These are phyloP conservation scores for Rhytidiadelphus loreus DNA, from an alignment of 225 moss, liverwort and hornwort genomes.

Conservation along the genomic window DNA sequence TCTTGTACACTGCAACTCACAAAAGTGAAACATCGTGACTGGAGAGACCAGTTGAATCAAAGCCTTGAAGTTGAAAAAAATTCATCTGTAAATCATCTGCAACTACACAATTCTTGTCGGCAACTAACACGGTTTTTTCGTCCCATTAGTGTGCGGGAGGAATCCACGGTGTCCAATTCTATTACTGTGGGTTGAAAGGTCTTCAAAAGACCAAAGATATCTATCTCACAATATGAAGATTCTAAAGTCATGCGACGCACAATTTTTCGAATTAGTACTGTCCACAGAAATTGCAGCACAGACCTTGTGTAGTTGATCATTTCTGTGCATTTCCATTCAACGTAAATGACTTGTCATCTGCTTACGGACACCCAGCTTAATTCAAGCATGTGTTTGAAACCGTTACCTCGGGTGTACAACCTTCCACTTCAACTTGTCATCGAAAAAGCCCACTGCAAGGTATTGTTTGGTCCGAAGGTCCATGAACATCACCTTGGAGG, in stretches of 20 bases:
- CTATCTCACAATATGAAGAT: background rate
- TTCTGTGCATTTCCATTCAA: background rate
- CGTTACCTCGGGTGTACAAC: conserved; percentile 21
- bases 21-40: background rate
- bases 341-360: background rate
- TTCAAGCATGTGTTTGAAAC: background rate
- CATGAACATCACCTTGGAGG: conserved; percentile 55
- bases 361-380: background rate
- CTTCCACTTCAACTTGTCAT: conserved; percentile 57
- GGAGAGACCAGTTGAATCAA: background rate
- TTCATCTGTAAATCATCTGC: background rate
- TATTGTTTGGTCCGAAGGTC: conserved; percentile 58
- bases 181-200: background rate
- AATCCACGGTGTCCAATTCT: no score
- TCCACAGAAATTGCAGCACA: background rate
- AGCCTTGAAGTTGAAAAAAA: background rate
- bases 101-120: background rate
- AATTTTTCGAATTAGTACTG: background rate
- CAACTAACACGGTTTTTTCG: background rate
- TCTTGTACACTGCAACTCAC: conserved; percentile 47
- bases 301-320: background rate
- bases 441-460: conserved; percentile 54
- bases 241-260: background rate
- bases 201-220: background rate
- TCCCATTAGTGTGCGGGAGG: no score